Evolutionary conservation across 2,329 filamentous ascomycete species (phyloP).

Genomic region (Xylariaceae sp.): DNA sequence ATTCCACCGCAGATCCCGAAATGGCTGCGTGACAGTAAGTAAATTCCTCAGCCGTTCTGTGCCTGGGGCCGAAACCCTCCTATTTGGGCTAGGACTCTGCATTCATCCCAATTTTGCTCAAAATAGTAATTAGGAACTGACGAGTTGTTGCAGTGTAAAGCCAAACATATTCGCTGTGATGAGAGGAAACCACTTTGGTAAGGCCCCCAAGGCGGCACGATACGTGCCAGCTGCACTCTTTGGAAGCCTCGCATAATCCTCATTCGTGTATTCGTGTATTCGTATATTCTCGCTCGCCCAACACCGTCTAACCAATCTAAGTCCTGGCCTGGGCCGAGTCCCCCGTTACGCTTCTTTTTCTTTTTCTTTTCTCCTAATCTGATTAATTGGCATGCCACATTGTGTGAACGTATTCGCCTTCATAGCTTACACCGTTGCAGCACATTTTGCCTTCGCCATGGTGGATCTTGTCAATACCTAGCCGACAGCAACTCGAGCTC

Average conservation of each 20-base stretch:
- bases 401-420: not conserved
- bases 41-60: not conserved
- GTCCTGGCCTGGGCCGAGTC: not conserved
- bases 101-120: not conserved
- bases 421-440: conserved; percentile 38
- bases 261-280: not conserved
- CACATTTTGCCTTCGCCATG: conserved; percentile 54
- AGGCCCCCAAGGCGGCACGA: conserved; percentile 35
- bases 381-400: conserved; percentile 2
- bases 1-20: conserved; percentile 44
- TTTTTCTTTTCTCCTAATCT: not conserved
- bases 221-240: too few relatives aligned
- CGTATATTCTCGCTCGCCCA: conserved; percentile 16
- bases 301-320: conserved; percentile 1
- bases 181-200: conserved; percentile 55
- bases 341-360: too few relatives aligned
- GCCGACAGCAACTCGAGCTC: conserved; percentile 37
- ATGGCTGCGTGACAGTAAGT: conserved; percentile 39
- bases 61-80: not conserved
- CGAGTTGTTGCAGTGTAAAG: conserved; percentile 41
- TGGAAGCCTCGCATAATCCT: not conserved
- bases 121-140: conserved; percentile 13
- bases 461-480: conserved; percentile 49
- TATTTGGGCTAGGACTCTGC: not conserved
- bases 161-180: conserved; percentile 54